These are phyloP conservation scores for Pseudogymnoascus sp. DNA, from an alignment of 2,329 filamentous ascomycete species.

Conservation along the genomic window DNA sequence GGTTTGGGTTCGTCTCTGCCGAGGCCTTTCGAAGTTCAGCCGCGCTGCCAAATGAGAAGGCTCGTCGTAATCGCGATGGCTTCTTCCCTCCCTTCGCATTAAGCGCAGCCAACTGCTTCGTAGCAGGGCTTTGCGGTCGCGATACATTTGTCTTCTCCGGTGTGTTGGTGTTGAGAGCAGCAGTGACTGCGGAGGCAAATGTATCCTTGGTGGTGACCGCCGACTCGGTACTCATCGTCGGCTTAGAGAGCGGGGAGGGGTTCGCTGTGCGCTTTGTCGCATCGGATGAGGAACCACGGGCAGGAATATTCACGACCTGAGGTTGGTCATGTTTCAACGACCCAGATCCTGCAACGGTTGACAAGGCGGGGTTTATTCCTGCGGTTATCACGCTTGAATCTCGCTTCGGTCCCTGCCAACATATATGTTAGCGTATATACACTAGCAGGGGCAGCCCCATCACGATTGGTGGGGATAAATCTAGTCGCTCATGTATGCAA, in stretches of 20 bases:
- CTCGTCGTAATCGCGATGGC: slow-evolving; percentile 75
- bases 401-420: slow-evolving; percentile 52
- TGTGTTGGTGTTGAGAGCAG: slow-evolving; percentile 27
- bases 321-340: slow-evolving; percentile 45
- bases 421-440: slow-evolving; percentile 16
- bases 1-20: slow-evolving; percentile 48
- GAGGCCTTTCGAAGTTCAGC: slow-evolving; percentile 77
- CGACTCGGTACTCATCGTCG: slow-evolving; percentile 53
- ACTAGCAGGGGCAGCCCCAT: slow-evolving; percentile 8
- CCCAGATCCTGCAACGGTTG: slow-evolving; percentile 30
- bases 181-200: slow-evolving; percentile 31
- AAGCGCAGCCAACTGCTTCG: slow-evolving; percentile 78
- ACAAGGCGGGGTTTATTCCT: slow-evolving; percentile 37
- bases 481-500: not conserved
- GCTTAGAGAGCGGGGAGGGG: slow-evolving; percentile 69
- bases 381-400: slow-evolving; percentile 38
- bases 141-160: slow-evolving; percentile 18
- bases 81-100: slow-evolving; percentile 74
- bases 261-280: slow-evolving; percentile 56
- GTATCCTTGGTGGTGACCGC: slow-evolving; percentile 37
- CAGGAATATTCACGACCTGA: slow-evolving; percentile 51
- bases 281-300: slow-evolving; percentile 55
- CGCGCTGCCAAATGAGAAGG: slow-evolving; percentile 94
- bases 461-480: slow-evolving; percentile 11
- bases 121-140: slow-evolving; percentile 50